Base-by-base conservation (phyloP, 2,329 filamentous ascomycete species). In the Verticillium albo-atrum region DNA sequence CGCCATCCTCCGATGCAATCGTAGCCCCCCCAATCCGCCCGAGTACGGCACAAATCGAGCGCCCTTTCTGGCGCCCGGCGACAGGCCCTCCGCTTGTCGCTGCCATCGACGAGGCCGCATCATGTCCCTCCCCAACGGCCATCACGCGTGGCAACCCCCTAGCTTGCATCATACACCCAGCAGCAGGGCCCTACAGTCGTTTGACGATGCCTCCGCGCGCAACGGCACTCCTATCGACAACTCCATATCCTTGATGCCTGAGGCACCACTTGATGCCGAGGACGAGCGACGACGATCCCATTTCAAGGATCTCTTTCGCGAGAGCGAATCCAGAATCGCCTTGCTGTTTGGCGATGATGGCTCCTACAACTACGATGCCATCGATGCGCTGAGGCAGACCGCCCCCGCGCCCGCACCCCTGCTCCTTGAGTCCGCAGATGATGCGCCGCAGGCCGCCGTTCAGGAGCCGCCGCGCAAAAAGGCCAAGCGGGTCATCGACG, bases 251-350 rank as follows among this genome's bases (percentile, higher is more conserved):
- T 78, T 80, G 80, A 76, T 85, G 81, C 83, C 83, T 82, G 83
- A 86, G 82, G 80, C 83, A 82, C 76, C 81, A 64, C 66, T 74
- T 62, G 82, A 87, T 75, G 77, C 80, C 69, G 80, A 89, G 68
- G 89, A 92, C 55, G 89, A 93, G 71, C 83, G 85, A 67, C 83
- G 87, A 72, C 88, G 89, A 75, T 82, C 86, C 69, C 80, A 88
- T 70, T 95, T 97, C 75, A 85, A 86, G 72, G 86, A 91, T 60
- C 79, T 93, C 58, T 97, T 90, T 80, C 85, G 85, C 70, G 85
- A 85, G 74, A 89, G 86, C 68, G 92, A 97, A 75, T 83, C 86
- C 67, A 89, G 87, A 75, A 88, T 97, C 69, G 84, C 87, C 63
- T 79, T 86, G 50, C 79, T 97, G n/a, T 96, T 97, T 71, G 70